Evolutionary conservation across 2,329 filamentous ascomycete genomes (phyloP).

Genomic region (Pyricularia pennisetigena): DNA sequence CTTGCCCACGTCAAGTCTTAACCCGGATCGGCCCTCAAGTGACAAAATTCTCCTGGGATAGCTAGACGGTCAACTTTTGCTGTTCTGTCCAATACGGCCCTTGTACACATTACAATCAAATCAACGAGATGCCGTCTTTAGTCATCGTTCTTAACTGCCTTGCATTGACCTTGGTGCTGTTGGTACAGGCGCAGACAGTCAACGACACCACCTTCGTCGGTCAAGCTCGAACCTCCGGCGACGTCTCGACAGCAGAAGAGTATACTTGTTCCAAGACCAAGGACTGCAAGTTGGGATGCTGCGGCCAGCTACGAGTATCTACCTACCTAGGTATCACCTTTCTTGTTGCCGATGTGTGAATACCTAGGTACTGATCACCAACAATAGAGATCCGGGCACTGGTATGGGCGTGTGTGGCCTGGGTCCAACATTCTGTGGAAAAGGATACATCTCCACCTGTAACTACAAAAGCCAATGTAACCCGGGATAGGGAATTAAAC

Average conservation of each 20-base stretch:
- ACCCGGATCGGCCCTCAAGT: neutral
- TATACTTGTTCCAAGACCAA: neutral
- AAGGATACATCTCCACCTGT: conserved; percentile 16
- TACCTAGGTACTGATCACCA: neutral
- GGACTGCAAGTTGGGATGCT: neutral
- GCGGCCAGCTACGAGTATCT: conserved; percentile 1
- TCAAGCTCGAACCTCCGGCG: neutral
- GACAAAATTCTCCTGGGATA: neutral
- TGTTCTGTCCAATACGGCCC: neutral
- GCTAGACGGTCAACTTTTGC: neutral
- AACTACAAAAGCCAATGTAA: conserved; percentile 18
- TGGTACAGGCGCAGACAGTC: neutral
- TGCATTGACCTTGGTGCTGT: neutral
- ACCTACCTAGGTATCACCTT: neutral
- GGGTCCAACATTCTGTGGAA: conserved; percentile 14
- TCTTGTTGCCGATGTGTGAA: neutral
- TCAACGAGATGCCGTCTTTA: neutral
- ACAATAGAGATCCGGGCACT: neutral
- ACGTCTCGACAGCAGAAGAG: neutral
- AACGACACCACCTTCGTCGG: neutral
- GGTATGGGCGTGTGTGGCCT: conserved; percentile 12
- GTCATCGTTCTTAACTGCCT: neutral
- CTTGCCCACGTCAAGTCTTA: neutral
- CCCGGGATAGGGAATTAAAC: conserved; percentile 17
- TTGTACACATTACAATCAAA: neutral